These are phyloP conservation scores for Plasmodium adleri DNA, from an alignment of 169 alveolate genomes.

Conservation along the genomic window DNA sequence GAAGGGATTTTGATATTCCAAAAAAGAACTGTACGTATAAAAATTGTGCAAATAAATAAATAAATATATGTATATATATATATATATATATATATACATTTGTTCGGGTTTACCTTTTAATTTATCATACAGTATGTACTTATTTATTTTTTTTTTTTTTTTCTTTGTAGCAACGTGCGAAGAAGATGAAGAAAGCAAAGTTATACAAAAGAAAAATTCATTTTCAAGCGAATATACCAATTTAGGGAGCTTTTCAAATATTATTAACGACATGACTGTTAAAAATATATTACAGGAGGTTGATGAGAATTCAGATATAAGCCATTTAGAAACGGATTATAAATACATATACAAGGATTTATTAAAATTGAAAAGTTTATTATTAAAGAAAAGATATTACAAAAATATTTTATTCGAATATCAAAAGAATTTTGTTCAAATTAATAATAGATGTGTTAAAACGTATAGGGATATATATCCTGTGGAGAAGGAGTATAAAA, in stretches of 20 bases:
- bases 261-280: constrained; percentile 46
- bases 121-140: too few relatives aligned
- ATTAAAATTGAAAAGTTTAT: constrained; percentile 56
- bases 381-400: constrained; percentile 60
- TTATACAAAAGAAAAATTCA: constrained; percentile 1
- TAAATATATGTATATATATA: not conserved
- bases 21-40: constrained; percentile 17
- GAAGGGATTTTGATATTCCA: constrained; percentile 25
- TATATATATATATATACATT: not conserved
- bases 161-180: constrained; percentile 11
- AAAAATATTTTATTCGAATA: constrained; percentile 67
- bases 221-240: constrained; percentile 11
- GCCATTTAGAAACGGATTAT: constrained; percentile 60
- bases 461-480: constrained; percentile 76
- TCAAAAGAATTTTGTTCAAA: constrained; percentile 61
- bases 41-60: not conserved
- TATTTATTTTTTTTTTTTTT: not conserved
- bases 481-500: constrained; percentile 70
- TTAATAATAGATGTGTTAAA: constrained; percentile 69
- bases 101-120: too few relatives aligned
- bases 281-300: constrained; percentile 56
- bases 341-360: constrained; percentile 66
- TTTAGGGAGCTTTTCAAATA: constrained; percentile 53
- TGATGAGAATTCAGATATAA: constrained; percentile 48
- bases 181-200: constrained; percentile 5